Evolutionary conservation across 352 stramenopile genomes (phyloP).

Genomic region (Phytophthora boehmeriae): DNA sequence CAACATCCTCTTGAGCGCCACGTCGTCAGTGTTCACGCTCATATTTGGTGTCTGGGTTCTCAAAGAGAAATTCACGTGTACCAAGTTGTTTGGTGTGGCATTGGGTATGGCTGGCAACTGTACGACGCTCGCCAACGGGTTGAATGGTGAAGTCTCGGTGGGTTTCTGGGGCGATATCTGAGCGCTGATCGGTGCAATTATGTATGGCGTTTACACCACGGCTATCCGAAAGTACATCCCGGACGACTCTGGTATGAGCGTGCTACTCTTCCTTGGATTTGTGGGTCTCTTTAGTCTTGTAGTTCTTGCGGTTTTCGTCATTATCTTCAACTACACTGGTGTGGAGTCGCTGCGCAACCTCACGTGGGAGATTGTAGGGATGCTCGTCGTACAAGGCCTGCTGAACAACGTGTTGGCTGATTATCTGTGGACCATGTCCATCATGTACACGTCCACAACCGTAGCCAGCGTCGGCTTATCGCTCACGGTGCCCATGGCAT

Average conservation of each 20-base stretch:
- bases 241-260: constrained; percentile 89
- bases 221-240: constrained; percentile 79
- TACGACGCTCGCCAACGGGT: constrained; percentile 86
- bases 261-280: constrained; percentile 96
- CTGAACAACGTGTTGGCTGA: constrained; percentile 96
- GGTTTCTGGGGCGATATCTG: constrained; percentile 67
- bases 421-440: constrained; percentile 95
- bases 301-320: constrained; percentile 87
- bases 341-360: constrained; percentile 72
- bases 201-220: constrained; percentile 96
- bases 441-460: constrained; percentile 96
- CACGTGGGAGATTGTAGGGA: constrained; percentile 77
- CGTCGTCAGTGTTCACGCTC: constrained; percentile 95
- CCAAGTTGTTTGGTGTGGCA: constrained; percentile 86
- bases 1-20: constrained; percentile 95
- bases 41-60: constrained; percentile 83
- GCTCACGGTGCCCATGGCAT: constrained; percentile 96
- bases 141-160: constrained; percentile 33
- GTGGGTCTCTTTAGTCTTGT: constrained; percentile 96
- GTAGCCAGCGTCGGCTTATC: constrained; percentile 96
- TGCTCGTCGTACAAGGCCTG: constrained; percentile 91
- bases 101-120: constrained; percentile 91
- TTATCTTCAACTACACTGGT: constrained; percentile 73
- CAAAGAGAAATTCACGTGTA: constrained; percentile 82
- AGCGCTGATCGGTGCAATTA: constrained; percentile 77